Conservation (phyloP, 768 basidiomycete species). For the Termitomyces sp. region DNA sequence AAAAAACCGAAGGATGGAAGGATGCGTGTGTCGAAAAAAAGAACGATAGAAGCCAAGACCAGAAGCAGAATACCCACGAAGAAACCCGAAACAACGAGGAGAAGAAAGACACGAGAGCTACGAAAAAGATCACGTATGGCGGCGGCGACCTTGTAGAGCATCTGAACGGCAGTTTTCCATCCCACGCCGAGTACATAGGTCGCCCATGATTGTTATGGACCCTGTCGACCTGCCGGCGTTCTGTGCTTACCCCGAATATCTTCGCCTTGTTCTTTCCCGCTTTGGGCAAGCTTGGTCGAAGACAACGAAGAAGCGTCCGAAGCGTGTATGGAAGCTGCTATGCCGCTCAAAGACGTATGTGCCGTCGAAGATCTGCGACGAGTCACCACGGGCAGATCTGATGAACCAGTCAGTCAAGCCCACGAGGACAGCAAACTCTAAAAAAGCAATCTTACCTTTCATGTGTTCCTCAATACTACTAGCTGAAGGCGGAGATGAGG, state of each 20-base stretch:
- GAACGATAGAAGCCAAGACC: constrained; percentile 3
- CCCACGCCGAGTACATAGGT: constrained; percentile 5
- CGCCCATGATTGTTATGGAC: constrained; percentile 10
- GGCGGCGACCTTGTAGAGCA: constrained; percentile 9
- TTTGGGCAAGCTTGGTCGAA: not conserved
- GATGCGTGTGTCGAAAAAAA: not conserved
- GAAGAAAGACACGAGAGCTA: not conserved
- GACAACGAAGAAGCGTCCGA: not conserved
- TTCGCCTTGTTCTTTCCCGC: not conserved
- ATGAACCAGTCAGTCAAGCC: not conserved
- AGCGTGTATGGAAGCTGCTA: constrained; percentile 6
- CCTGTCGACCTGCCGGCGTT: not conserved
- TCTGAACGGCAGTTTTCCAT: constrained; percentile 3
- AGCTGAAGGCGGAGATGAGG: constrained; percentile 3
- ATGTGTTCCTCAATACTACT: constrained; percentile 9
- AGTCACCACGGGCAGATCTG: constrained; percentile 15
- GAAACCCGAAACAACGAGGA: constrained; percentile 5
- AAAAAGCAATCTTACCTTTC: constrained; percentile 7
- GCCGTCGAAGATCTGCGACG: constrained; percentile 7
- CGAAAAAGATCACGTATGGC: not conserved
- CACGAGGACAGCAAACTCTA: not conserved
- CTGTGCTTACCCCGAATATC: not conserved
- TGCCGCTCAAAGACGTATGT: constrained; percentile 4
- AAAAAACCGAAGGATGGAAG: not conserved
- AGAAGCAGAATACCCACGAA: constrained; percentile 5